Evolutionary conservation across 805 yeast genomes (phyloP), one percentile per base, ranked within the genome.

Genomic region (Spathaspora girioi): DNA sequence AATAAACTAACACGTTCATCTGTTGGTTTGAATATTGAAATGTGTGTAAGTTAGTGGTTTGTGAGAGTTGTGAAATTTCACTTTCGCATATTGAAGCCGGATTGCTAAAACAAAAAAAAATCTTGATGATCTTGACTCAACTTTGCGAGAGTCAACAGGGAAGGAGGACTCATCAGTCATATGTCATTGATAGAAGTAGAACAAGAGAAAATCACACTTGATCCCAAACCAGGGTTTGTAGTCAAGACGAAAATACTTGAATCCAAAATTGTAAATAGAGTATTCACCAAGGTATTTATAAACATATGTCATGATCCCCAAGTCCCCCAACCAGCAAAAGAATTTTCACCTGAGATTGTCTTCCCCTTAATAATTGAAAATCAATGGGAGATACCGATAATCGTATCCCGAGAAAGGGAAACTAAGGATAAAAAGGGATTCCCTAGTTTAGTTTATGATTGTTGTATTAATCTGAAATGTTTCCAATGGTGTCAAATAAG

Each of bases 361-460:
- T 83, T 83, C 58, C 83, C 86, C 0, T 65, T 82, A 47, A 84
- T 87, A 19, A 80, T 84, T 67, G 82, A 81, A 38, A 84, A 84
- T 59, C 76, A 86, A 60, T 91, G 97, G 96, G 91, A 87, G 53
- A 85, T 90, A 1, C 97, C 97, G 1, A 81, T 92, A 1, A 78
- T 87, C 1, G 82, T 89, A 0, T 83, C 93, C 0, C 73, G 77
- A 0, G 80, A 78, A 46, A 64, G 76, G 50, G 62, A 84, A 11
- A 86, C 79, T 44, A 63, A 54, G 12, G 97, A 92, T 64, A 91
- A 91, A 61, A 82, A 82, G 59, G 96, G 96, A 0, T 66, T 69
- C 2, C 65, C 71, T 14, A 81, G 91, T 43, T 68, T 78, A 43
- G 91, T 89, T 1, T 82, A 82, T 59, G 97, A 91, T 65, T 91